A percentile compares a stretch with the other conserved stretches of the same genome.
phyloP scores from a whole-genome alignment of 2,329 filamentous ascomycete genomes.

The Xylaria sp. region DNA sequence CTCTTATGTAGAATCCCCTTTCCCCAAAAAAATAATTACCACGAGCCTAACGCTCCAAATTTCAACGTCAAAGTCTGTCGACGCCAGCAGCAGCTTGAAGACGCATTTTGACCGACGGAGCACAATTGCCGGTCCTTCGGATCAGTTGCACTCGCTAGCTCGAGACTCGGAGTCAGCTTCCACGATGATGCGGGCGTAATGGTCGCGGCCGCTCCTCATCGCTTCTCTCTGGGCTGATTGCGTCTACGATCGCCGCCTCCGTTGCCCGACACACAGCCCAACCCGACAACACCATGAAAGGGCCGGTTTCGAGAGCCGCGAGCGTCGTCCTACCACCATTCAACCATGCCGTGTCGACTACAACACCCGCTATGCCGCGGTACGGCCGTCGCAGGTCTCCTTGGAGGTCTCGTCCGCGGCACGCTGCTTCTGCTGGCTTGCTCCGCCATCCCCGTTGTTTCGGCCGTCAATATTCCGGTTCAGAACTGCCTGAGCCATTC shows the following conservation, averaged over 20 bases:
- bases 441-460: constrained; percentile 56
- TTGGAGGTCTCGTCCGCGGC: constrained; percentile 25
- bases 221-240: constrained; percentile 38
- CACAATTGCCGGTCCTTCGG: constrained; percentile 22
- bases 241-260: constrained; percentile 30
- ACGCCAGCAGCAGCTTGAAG: constrained; percentile 10
- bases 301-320: constrained; percentile 27
- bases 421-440: constrained; percentile 54
- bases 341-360: constrained; percentile 29
- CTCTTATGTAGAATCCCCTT: constrained; percentile 32
- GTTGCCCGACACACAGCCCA: constrained; percentile 10
- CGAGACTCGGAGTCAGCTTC: constrained; percentile 36
- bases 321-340: constrained; percentile 27
- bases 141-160: constrained; percentile 35
- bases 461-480: constrained; percentile 78
- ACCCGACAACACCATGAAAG: constrained; percentile 46
- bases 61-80: constrained; percentile 16
- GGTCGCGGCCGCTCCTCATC: constrained; percentile 41
- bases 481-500: constrained; percentile 81
- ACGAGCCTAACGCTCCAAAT: constrained; percentile 23
- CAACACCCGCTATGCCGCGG: constrained; percentile 18
- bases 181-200: constrained; percentile 47
- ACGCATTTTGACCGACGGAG: background rate
- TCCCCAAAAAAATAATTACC: constrained; percentile 32
- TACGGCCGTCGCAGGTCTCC: constrained; percentile 14